phyloP scores from a whole-genome alignment of 345 rosid species.

The Turritis glabra region DNA sequence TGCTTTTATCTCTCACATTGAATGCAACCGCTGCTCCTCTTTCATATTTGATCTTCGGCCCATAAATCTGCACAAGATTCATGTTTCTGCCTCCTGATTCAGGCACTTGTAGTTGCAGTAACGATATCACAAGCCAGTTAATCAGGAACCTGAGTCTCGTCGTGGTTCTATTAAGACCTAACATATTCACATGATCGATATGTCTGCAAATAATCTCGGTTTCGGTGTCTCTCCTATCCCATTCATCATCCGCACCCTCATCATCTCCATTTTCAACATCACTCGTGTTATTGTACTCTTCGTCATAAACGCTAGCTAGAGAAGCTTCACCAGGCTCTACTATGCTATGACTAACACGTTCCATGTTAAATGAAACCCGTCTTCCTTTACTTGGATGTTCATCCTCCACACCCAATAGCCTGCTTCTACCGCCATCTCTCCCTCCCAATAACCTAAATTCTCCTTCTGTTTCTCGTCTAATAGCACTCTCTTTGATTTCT shows the following conservation, averaged over 20 bases:
- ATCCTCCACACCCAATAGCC: slow-evolving; percentile 74
- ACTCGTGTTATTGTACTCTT: slow-evolving; percentile 46
- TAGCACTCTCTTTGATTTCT: slow-evolving; percentile 85
- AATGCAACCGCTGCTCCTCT: slow-evolving; percentile 98
- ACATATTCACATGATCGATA: slow-evolving; percentile 70
- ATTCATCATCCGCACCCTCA: slow-evolving; percentile 63
- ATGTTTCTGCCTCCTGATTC: slow-evolving; percentile 42
- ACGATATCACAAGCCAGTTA: slow-evolving; percentile 86
- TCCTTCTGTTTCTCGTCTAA: slow-evolving; percentile 94
- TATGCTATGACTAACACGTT: slow-evolving; percentile 46
- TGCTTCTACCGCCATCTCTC: slow-evolving; percentile 67
- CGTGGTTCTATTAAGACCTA: slow-evolving; percentile 83
- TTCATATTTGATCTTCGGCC: slow-evolving; percentile 94
- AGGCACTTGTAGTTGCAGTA: slow-evolving; percentile 69
- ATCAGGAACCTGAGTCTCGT: slow-evolving; percentile 68
- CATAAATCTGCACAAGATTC: slow-evolving; percentile 86
- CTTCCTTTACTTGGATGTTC: slow-evolving; percentile 77
- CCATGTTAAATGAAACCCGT: slow-evolving; percentile 84
- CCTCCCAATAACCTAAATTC: slow-evolving; percentile 87
- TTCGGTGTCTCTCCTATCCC: slow-evolving; percentile 75
- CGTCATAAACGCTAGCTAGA: slow-evolving; percentile 42
- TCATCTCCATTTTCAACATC: slow-evolving; percentile 42
- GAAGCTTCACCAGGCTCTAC: slow-evolving; percentile 67
- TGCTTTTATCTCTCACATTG: slow-evolving; percentile 69
- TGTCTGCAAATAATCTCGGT: slow-evolving; percentile 74